phyloP scores from a whole-genome alignment of 225 moss, liverwort and hornwort genomes.

The Thuidium tamariscinum region DNA sequence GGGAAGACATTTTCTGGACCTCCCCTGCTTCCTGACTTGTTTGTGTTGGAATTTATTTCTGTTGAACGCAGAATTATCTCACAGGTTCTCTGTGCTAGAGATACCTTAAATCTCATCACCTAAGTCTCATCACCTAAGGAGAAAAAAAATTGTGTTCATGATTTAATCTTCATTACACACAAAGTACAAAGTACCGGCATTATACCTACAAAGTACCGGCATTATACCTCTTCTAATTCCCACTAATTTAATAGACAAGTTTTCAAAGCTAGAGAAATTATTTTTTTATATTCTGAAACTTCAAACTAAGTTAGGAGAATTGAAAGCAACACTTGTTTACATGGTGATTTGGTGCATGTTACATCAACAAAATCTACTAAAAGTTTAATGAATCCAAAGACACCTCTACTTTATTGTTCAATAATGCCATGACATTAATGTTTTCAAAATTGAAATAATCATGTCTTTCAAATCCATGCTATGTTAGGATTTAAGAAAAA shows the following conservation, averaged over 20 bases:
- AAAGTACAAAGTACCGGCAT: background rate
- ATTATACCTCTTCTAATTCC: no score
- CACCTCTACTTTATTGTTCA: background rate
- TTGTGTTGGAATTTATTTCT: background rate
- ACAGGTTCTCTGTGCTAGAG: background rate
- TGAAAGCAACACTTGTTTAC: background rate
- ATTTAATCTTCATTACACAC: background rate
- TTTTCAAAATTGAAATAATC: no score
- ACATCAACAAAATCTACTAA: background rate
- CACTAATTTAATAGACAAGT: background rate
- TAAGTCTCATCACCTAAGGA: background rate
- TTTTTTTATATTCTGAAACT: background rate
- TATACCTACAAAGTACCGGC: no score
- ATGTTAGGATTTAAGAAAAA: background rate
- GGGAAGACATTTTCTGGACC: background rate
- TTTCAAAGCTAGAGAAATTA: background rate
- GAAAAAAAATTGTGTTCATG: background rate
- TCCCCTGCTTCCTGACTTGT: background rate
- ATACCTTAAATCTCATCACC: background rate
- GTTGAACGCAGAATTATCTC: background rate
- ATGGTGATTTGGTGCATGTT: background rate
- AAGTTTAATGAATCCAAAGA: background rate
- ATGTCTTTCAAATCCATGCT: background rate
- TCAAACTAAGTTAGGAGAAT: background rate
- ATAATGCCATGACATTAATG: background rate